Evolutionary conservation across 2,329 filamentous ascomycete genomes (phyloP).

Genomic region (Colletotrichum noveboracense): DNA sequence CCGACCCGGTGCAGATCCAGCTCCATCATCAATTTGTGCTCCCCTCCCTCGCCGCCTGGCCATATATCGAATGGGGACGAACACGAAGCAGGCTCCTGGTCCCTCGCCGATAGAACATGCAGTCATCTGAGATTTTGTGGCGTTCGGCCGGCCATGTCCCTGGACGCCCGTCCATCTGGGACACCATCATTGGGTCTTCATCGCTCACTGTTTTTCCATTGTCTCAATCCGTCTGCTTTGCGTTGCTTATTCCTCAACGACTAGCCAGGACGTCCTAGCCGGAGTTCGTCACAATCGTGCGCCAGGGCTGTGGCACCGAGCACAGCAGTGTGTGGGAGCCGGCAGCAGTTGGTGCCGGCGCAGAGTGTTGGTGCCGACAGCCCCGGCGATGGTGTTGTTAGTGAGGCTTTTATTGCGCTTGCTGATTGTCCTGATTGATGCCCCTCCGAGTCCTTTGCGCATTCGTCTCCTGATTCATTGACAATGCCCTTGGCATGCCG

Average conservation of each 20-base stretch:
- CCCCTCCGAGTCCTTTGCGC: no score
- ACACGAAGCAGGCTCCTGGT: neutral
- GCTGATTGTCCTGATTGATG: neutral
- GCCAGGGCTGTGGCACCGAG: neutral
- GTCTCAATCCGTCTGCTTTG: neutral
- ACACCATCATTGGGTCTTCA: neutral
- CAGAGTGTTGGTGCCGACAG: neutral
- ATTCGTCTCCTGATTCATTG: neutral
- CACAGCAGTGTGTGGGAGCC: constrained; percentile 14
- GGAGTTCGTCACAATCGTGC: neutral
- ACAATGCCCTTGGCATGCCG: neutral
- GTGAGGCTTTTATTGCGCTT: neutral
- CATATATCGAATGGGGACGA: constrained; percentile 9
- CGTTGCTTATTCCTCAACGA: constrained; percentile 12
- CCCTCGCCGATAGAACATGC: neutral
- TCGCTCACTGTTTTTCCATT: constrained; percentile 2
- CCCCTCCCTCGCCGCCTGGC: neutral
- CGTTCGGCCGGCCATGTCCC: neutral
- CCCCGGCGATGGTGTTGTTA: neutral
- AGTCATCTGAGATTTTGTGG: constrained; percentile 18
- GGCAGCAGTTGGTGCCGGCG: neutral
- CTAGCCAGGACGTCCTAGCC: neutral
- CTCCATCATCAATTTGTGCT: constrained; percentile 14
- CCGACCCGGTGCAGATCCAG: constrained; percentile 5
- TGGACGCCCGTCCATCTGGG: constrained; percentile 3